A percentile compares a stretch with the other conserved stretches of the same genome.
Evolutionary conservation across 768 basidiomycete genomes (phyloP).

Genomic region (Daedaleopsis nitida): DNA sequence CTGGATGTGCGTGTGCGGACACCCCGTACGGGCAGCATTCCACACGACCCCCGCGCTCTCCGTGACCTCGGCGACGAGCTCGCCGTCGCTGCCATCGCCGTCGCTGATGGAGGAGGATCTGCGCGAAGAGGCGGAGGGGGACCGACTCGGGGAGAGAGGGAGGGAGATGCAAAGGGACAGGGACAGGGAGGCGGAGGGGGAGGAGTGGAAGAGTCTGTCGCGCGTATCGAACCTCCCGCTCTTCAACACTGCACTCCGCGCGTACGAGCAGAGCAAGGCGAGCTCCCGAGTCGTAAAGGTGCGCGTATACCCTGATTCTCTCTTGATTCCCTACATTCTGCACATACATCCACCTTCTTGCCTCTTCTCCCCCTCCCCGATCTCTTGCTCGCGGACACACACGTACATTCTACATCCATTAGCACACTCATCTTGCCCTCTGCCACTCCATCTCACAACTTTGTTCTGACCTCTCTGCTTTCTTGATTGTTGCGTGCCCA

Average conservation of each 20-base stretch:
- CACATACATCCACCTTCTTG: no score
- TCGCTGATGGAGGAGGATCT: constrained; percentile 21
- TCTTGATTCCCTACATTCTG: no score
- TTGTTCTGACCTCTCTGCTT: neutral
- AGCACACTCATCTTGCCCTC: no score
- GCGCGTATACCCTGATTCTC: no score
- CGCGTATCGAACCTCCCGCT: constrained; percentile 72
- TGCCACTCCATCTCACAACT: constrained; percentile 23
- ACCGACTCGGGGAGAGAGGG: neutral
- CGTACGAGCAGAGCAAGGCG: constrained; percentile 83
- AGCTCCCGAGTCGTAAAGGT: constrained; percentile 87
- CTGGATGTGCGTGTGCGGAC: constrained; percentile 17
- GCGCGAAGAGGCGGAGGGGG: constrained; percentile 4
- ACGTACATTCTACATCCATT: no score
- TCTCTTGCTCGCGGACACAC: no score
- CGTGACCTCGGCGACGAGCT: constrained; percentile 32
- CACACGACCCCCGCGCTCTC: constrained; percentile 39
- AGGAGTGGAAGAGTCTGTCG: constrained; percentile 44
- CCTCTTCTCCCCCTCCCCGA: no score
- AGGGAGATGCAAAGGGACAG: neutral
- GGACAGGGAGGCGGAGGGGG: constrained; percentile 15
- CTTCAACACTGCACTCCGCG: constrained; percentile 69
- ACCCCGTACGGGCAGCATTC: constrained; percentile 24
- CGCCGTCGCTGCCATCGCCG: constrained; percentile 34
- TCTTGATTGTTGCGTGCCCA: no score